Evolutionary conservation across 2,329 filamentous ascomycete species (phyloP).

Genomic region (Scytalidium lignicola): DNA sequence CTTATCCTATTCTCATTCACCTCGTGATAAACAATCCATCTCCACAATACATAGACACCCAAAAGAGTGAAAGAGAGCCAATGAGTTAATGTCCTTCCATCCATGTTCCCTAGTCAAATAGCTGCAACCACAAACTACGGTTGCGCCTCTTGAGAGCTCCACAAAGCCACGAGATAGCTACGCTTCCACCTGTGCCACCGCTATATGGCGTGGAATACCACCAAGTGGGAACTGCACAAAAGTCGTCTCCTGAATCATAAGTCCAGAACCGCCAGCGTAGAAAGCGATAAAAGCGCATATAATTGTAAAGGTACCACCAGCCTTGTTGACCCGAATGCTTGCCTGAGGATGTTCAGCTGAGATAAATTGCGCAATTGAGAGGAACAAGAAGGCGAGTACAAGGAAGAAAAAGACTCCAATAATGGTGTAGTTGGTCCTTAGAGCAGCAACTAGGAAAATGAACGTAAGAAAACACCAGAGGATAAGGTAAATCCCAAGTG

Average conservation of each 20-base stretch:
- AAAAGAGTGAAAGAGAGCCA: no score
- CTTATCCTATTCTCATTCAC: no score
- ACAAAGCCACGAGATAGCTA: no score
- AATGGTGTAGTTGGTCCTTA: slow-evolving; percentile 55
- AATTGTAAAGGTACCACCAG: slow-evolving; percentile 34
- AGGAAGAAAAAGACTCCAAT: slow-evolving; percentile 54
- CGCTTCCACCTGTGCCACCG: neutral
- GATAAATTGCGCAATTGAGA: slow-evolving; percentile 48
- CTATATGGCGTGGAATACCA: slow-evolving; percentile 25
- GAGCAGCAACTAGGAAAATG: slow-evolving; percentile 49
- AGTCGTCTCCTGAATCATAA: slow-evolving; percentile 38
- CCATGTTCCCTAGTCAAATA: no score
- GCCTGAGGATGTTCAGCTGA: slow-evolving; percentile 29
- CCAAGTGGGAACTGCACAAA: slow-evolving; percentile 37
- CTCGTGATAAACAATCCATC: no score
- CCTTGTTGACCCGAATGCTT: slow-evolving; percentile 40
- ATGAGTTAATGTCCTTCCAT: no score
- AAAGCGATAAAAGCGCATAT: slow-evolving; percentile 33
- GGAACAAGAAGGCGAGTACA: slow-evolving; percentile 52
- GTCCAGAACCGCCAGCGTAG: slow-evolving; percentile 34
- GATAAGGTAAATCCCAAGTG: slow-evolving; percentile 53
- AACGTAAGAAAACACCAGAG: slow-evolving; percentile 56
- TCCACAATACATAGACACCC: no score
- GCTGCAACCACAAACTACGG: no score
- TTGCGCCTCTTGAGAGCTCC: no score